A percentile compares a stretch with the other conserved stretches of the same genome.
Evolutionary conservation across 345 rosid species (phyloP).

Genomic region (Pugionium cornutum): DNA sequence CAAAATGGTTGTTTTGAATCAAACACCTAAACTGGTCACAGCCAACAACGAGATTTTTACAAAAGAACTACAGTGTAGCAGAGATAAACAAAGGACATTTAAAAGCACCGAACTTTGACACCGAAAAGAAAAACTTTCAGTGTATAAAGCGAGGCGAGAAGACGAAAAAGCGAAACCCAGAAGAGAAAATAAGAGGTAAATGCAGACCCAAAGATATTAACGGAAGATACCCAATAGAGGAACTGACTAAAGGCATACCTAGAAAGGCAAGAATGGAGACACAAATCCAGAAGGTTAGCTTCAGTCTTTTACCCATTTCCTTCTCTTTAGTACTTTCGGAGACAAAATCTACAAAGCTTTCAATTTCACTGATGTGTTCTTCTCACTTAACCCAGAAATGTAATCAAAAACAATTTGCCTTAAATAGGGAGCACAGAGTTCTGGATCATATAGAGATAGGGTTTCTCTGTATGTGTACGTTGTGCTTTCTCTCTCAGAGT

Average conservation of each 20-base stretch:
- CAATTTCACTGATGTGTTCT: conserved; percentile 28
- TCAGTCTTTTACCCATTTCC: conserved; percentile 25
- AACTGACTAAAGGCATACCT: conserved; percentile 23
- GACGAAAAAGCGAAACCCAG: conserved; percentile 13
- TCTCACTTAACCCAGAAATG: conserved; percentile 26
- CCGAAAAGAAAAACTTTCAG: conserved; percentile 9
- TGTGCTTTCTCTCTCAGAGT: conserved; percentile 21
- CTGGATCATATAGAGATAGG: neutral
- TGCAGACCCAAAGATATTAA: conserved; percentile 20
- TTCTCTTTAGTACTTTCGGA: neutral
- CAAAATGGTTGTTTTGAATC: neutral
- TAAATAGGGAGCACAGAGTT: conserved; percentile 21
- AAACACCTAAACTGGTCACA: conserved; percentile 9
- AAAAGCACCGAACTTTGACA: conserved; percentile 17
- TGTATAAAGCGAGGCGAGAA: no score
- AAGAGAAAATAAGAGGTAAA: conserved; percentile 26
- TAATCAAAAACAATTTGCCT: conserved; percentile 12
- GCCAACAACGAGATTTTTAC: conserved; percentile 16
- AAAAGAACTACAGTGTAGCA: conserved; percentile 6
- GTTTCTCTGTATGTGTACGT: neutral
- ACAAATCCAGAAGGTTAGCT: conserved; percentile 31
- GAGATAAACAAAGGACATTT: neutral
- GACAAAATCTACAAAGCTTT: neutral
- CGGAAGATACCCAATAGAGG: no score
- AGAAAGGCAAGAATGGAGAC: conserved; percentile 26